Evolutionary conservation across 768 basidiomycete species (phyloP), one percentile per base, ranked within the genome.

Genomic region (Lactifluus hygrophoroides): DNA sequence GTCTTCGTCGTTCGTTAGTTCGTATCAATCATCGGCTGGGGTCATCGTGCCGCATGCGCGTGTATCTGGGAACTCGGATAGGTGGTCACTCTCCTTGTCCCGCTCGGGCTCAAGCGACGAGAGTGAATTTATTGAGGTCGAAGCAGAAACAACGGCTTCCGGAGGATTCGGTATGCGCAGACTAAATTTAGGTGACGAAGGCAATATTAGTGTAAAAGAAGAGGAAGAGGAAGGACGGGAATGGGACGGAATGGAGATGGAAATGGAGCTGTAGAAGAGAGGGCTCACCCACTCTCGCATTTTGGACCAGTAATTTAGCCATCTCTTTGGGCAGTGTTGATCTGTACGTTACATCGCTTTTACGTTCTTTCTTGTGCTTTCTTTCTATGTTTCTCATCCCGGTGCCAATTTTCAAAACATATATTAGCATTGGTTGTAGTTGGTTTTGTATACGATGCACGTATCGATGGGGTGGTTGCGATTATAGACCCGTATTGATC

Each of bases 201-300:
- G 75, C 56, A 69, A 72, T 32, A 51, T 75, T 72, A 57, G 74
- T 71, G 66, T 73, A 32, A 79, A 79, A 64, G 78, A 78, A 64
- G 76, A 76, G 37, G 62, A 64, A 37, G 56, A 56, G 44, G 76
- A 75, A 28, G 82, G 79, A 64, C 74, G 74, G 52, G 74, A 75
- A 59, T 77, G 72, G 74, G 72, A 76, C 52, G 72, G 78, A 50
- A 70, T 74, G 72, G 77, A 78, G 58, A 86, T 88, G 82, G 87
- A 85, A 55, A 84, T 85, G 83, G 83, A 84, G 65, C 80, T 86
- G 80, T 70, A 56, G 62, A 66, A 40, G 17, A 19, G 17, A 5
- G 37, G 11, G 27, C 30, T 32, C 27, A 17, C 7, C 17, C 8
- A 3, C 9, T 17, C 21, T 25, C 16, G 50, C 35, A 40, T 52